Evolutionary conservation across 2,329 filamentous ascomycete genomes (phyloP), one percentile per base, ranked within the genome.

Genomic region (Monosporascus sp.): DNA sequence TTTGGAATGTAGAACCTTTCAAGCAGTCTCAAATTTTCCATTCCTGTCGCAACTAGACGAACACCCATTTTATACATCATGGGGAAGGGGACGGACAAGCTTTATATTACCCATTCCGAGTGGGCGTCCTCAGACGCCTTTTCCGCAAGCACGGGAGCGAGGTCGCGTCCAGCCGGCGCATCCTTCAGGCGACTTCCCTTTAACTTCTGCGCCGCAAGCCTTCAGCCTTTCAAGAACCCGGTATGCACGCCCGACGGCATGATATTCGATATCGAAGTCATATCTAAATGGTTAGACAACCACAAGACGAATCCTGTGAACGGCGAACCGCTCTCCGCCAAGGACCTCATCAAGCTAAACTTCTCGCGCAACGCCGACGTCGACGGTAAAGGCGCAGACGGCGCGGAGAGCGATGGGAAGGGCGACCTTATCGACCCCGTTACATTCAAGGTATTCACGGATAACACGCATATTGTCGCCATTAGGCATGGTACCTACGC

Each of bases 381-480:
- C 44, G 75, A 80, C 60, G 73, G 75, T 3, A 73, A 77, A 41
- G 68, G 69, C 56, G 74, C 73, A 8, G 69, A 72, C 41, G 76
- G 73, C 3, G 59, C 73, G 9, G 62, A 56, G 14, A 74, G 74
- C 58, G 80, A 84, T 57, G 80, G 76, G 17, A 78, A 80, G 56
- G 88, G 84, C 51, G 94, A 97, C 64, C 89, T 94, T 65, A 90
- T 97, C 58, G 94, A 99, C 65, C 95, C 94, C 0, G 93, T 99
- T 47, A 97, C 92, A 0, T 97, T 90, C 79, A 99, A 99, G 71
- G 89, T 96, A 8, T 91, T 99, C 66, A 99, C 94, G 47, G 91
- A 99, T 70, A 97, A 97, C 71, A 97, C 94, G 4, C 94, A 97
- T 71, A 90, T 99, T 54, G 90, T 97, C 46, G 93, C 92, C 17